Evolutionary conservation across 2,329 filamentous ascomycete species (phyloP).

Genomic region (Curvularia hawaiiensis): DNA sequence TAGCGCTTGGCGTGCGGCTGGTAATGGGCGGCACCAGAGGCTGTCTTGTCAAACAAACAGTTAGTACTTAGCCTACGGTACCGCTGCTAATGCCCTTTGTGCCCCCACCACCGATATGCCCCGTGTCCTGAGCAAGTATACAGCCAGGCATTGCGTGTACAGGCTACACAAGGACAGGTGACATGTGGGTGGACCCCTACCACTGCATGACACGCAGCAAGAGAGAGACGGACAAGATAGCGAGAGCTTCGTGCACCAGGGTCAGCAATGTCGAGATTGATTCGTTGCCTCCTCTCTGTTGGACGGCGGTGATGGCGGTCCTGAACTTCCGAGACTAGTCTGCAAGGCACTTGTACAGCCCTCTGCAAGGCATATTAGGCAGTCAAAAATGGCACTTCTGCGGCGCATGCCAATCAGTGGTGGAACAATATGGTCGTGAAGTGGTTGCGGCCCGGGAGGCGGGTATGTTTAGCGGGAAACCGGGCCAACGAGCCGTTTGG

Average conservation of each 20-base stretch:
- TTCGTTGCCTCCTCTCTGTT: slow-evolving; percentile 27
- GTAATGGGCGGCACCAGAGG: slow-evolving; percentile 36
- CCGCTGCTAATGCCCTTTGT: slow-evolving; percentile 14
- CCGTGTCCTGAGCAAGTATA: slow-evolving; percentile 15
- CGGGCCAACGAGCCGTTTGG: slow-evolving; percentile 32
- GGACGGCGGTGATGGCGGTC: slow-evolving; percentile 42
- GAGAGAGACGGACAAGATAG: slow-evolving; percentile 12
- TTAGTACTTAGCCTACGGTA: slow-evolving; percentile 8
- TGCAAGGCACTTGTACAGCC: slow-evolving; percentile 23
- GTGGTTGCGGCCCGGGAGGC: slow-evolving; percentile 36
- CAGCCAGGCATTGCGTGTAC: slow-evolving; percentile 26
- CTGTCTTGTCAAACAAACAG: slow-evolving; percentile 16
- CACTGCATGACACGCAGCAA: slow-evolving; percentile 25
- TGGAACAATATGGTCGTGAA: slow-evolving; percentile 43
- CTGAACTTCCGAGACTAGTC: slow-evolving; percentile 39
- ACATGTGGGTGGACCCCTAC: slow-evolving; percentile 28
- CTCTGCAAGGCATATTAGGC: slow-evolving; percentile 26
- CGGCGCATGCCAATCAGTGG: slow-evolving; percentile 29
- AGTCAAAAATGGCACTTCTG: slow-evolving; percentile 14
- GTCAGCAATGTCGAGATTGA: slow-evolving; percentile 28
- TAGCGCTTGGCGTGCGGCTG: slow-evolving; percentile 36
- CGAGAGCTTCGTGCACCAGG: slow-evolving; percentile 22
- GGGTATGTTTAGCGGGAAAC: slow-evolving; percentile 33
- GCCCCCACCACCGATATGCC: slow-evolving; percentile 11
- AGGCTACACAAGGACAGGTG: slow-evolving; percentile 23